These are phyloP conservation scores for Coemansia guatemalensis DNA, from an alignment of 192 early-diverging fungal genomes.

Conservation along the genomic window DNA sequence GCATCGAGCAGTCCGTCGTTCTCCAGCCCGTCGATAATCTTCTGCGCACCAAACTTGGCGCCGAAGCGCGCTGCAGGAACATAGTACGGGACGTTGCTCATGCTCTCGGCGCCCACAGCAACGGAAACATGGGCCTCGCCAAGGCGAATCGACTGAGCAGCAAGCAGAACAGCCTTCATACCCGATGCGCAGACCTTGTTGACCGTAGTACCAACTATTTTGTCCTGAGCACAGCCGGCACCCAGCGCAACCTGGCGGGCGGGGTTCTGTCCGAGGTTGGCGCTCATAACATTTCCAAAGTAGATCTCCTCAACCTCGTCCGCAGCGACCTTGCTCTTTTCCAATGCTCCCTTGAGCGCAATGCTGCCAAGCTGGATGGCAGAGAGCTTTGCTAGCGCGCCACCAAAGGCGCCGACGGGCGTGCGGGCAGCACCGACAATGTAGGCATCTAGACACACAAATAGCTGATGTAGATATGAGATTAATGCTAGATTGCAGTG, in stretches of 20 bases:
- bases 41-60: constrained; percentile 70
- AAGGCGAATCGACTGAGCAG: constrained; percentile 71
- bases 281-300: constrained; percentile 78
- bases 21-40: constrained; percentile 73
- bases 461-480: background rate
- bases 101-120: constrained; percentile 78
- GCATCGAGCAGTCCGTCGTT: constrained; percentile 77
- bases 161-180: constrained; percentile 77
- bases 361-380: constrained; percentile 83
- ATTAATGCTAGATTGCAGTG: background rate
- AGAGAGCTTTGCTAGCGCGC: constrained; percentile 77
- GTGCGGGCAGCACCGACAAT: constrained; percentile 91
- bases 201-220: constrained; percentile 70
- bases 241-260: constrained; percentile 78
- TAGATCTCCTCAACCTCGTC: constrained; percentile 71
- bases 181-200: constrained; percentile 85
- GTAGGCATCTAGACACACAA: constrained; percentile 65
- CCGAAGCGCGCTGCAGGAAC: constrained; percentile 76
- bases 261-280: constrained; percentile 83
- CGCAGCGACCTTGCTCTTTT: constrained; percentile 59
- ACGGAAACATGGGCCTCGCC: constrained; percentile 72
- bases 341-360: constrained; percentile 75
- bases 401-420: constrained; percentile 89
- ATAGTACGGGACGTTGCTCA: constrained; percentile 84
- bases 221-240: constrained; percentile 62